Evolutionary conservation across 208 protist species (phyloP), one percentile per base, ranked within the genome.

Genomic region (Acanthamoeba healyi): DNA sequence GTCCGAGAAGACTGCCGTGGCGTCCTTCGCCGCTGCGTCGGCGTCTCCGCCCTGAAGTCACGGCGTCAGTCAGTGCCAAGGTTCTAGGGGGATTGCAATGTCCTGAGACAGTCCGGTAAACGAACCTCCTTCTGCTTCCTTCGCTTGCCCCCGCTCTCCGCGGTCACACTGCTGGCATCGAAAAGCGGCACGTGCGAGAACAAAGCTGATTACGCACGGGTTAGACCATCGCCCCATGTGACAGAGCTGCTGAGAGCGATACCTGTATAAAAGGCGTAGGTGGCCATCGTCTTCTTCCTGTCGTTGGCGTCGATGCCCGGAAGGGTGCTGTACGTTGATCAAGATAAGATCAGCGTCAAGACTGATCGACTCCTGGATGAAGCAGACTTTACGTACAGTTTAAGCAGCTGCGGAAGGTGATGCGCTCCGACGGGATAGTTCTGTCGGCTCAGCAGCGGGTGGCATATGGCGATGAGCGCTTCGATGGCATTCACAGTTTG

Each of bases 261-360:
- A 91, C 84, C 84, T 22, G 42, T 24, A 29, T 74, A 92, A 74
- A 92, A 92, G 22, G 86, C 38, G 44, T 58, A 54, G 49, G 86
- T 92, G n/a, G 49, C 38, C 26, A 92, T 42, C n/a, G 86, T 92
- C 36, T 92, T 92, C 44, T 46, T 70, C 17, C 56, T n/a, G 61
- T 92, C 86, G 26, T 92, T 92, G 9, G 86, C 22, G n/a, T 92
- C 86, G 17, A 92, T 92, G 19, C 86, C 86, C 0, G 86, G 86
- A 14, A 92, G 86, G 14, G 86, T 92, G 9, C 77, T 86, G 77
- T n/a, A n/a, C n/a, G n/a, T n/a, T n/a, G n/a, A n/a, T n/a, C n/a
- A n/a, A n/a, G n/a, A n/a, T n/a, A n/a, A n/a, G 6, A 24, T 40
- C 15, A 65, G 38, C 32, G 77, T 9, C 14, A 42, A 38, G 32